Evolutionary conservation across 2,329 filamentous ascomycete species (phyloP).

Genomic region (Fusarium buxicola): DNA sequence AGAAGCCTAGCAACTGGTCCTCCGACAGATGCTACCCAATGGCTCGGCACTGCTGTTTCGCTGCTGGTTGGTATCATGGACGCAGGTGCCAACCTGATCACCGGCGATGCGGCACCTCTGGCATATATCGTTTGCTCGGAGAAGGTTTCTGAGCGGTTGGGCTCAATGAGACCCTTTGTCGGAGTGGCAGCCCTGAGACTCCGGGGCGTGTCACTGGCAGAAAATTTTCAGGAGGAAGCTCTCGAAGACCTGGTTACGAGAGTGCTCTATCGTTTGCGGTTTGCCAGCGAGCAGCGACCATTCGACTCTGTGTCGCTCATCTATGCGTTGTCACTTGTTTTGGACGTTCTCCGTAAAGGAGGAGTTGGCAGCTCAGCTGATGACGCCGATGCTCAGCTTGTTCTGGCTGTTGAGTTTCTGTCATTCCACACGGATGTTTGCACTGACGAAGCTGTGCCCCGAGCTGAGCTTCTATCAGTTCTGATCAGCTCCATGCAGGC

Average conservation of each 20-base stretch:
- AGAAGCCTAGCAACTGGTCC: conserved; percentile 84
- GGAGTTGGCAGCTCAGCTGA: conserved; percentile 80
- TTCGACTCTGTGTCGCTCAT: conserved; percentile 90
- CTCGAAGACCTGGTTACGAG: conserved; percentile 87
- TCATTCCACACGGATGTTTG: conserved; percentile 88
- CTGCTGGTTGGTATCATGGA: conserved; percentile 80
- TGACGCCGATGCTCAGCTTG: conserved; percentile 88
- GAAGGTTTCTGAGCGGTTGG: conserved; percentile 78
- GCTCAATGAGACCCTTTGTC: conserved; percentile 81
- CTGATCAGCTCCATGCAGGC: conserved; percentile 86
- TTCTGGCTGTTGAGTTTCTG: conserved; percentile 88
- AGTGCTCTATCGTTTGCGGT: conserved; percentile 89
- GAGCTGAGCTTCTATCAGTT: conserved; percentile 76
- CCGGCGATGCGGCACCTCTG: conserved; percentile 81
- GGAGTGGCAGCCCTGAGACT: conserved; percentile 88
- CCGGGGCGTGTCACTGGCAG: conserved; percentile 78
- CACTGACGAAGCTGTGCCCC: conserved; percentile 79
- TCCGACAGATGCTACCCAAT: conserved; percentile 87
- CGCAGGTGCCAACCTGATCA: conserved; percentile 83
- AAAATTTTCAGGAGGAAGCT: conserved; percentile 81
- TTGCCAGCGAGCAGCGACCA: conserved; percentile 91
- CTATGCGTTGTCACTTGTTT: conserved; percentile 86
- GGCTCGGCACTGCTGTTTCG: conserved; percentile 86
- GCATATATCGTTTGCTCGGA: conserved; percentile 85
- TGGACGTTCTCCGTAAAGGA: conserved; percentile 81